These are phyloP conservation scores for Lentinula lateritia DNA, from an alignment of 768 basidiomycete species.

Conservation along the genomic window DNA sequence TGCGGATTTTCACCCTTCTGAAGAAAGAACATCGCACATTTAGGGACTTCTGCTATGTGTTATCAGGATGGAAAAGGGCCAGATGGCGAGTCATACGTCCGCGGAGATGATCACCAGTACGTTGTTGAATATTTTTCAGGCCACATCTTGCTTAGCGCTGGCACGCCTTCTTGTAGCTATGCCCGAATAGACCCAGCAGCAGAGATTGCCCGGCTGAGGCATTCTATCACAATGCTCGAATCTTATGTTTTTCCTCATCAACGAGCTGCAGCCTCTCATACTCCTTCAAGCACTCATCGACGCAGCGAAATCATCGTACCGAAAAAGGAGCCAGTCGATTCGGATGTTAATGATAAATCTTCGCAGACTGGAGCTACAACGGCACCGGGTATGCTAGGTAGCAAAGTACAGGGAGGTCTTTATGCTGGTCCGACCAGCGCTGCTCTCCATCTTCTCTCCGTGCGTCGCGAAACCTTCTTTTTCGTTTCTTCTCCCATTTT, in stretches of 20 bases:
- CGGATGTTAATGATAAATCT: slow-evolving; percentile 34
- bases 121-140: slow-evolving; percentile 17
- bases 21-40: slow-evolving; percentile 9
- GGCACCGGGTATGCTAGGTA: slow-evolving; percentile 63
- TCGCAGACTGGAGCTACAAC: slow-evolving; percentile 24
- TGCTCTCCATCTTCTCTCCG: slow-evolving; percentile 62
- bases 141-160: slow-evolving; percentile 8
- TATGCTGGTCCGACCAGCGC: slow-evolving; percentile 80
- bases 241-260: slow-evolving; percentile 47
- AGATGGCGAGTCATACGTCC: slow-evolving; percentile 47
- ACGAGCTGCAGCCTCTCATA: slow-evolving; percentile 23
- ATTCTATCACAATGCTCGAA: slow-evolving; percentile 65
- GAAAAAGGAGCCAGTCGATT: slow-evolving; percentile 50
- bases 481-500: slow-evolving; percentile 6
- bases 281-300: slow-evolving; percentile 23
- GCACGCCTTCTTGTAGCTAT: slow-evolving; percentile 23
- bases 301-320: slow-evolving; percentile 33
- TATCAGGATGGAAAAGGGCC: slow-evolving; percentile 71
- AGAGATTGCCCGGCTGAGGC: slow-evolving; percentile 64
- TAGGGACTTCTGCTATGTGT: slow-evolving; percentile 79
- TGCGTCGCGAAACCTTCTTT: slow-evolving; percentile 23
- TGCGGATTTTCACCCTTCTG: not conserved
- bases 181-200: slow-evolving; percentile 56
- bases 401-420: slow-evolving; percentile 59
- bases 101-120: slow-evolving; percentile 59